phyloP scores from a whole-genome alignment of 177 flowering plant genomes.

The Vitis hybrid region DNA sequence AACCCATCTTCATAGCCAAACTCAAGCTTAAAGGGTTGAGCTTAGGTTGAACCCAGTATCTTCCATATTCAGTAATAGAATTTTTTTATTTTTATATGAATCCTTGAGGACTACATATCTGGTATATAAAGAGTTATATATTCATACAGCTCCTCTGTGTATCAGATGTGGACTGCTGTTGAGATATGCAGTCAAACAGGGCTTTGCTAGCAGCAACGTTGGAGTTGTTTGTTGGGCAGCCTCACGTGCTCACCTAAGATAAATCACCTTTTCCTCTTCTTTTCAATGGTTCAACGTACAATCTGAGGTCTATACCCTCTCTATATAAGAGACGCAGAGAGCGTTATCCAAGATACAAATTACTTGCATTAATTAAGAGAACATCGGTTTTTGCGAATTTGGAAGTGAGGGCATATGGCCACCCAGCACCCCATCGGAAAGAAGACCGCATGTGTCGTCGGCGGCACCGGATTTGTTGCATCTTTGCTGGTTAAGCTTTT shows the following conservation, averaged over 20 bases:
- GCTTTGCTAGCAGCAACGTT: neutral
- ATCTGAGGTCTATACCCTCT: too few relatives aligned
- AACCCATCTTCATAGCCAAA: too few relatives aligned
- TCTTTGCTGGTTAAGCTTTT: constrained; percentile 48
- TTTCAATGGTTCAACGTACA: neutral
- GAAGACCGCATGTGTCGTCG: constrained; percentile 63
- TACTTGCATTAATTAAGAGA: neutral
- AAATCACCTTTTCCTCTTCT: neutral
- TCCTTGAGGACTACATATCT: too few relatives aligned
- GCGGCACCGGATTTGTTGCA: constrained; percentile 65
- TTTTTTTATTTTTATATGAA: too few relatives aligned
- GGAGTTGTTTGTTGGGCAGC: constrained; percentile 5
- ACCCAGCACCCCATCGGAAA: constrained; percentile 7
- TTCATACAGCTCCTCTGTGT: too few relatives aligned
- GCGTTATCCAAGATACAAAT: neutral
- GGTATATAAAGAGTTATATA: too few relatives aligned
- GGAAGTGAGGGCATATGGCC: constrained; percentile 10
- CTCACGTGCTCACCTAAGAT: constrained; percentile 32
- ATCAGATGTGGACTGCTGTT: too few relatives aligned
- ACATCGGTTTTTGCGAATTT: neutral
- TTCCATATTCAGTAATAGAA: too few relatives aligned
- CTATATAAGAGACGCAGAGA: neutral
- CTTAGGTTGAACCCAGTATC: too few relatives aligned
- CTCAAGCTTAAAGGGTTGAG: too few relatives aligned
- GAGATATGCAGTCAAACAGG: too few relatives aligned